Percentiles rank a stretch among this genome's conserved stretches.
These are phyloP conservation scores for Pittosporum tobira DNA, from an alignment of 129 eudicot genomes.

Conservation along the genomic window DNA sequence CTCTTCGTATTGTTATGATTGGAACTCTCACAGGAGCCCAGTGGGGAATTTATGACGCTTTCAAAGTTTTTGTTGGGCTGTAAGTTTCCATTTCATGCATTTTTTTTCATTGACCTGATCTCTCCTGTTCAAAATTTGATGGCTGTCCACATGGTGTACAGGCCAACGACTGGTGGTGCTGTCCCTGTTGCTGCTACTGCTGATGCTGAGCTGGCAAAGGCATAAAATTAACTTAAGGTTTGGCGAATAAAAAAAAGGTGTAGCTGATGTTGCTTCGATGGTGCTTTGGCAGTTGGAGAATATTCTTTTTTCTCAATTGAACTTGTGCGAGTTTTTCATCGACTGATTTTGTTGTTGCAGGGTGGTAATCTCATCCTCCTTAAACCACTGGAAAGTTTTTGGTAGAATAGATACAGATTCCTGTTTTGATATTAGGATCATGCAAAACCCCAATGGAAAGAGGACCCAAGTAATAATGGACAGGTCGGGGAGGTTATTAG, in stretches of 20 bases:
- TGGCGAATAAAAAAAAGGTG: constrained; percentile 21
- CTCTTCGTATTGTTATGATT: constrained; percentile 97
- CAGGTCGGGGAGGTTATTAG: constrained; percentile 11
- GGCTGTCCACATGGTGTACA: neutral
- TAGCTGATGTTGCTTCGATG: constrained; percentile 10
- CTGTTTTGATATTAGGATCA: constrained; percentile 5
- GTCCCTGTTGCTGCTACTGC: neutral
- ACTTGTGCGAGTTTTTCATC: constrained; percentile 15
- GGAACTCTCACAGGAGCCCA: constrained; percentile 99
- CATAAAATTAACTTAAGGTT: constrained; percentile 14
- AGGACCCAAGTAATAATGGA: constrained; percentile 21
- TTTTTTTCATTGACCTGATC: neutral
- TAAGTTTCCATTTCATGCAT: constrained; percentile 52
- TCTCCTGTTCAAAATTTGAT: constrained; percentile 5
- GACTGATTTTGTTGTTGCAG: constrained; percentile 16
- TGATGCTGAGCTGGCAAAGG: constrained; percentile 30
- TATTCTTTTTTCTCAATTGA: constrained; percentile 12
- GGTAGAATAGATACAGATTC: constrained; percentile 10
- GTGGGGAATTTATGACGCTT: constrained; percentile 96
- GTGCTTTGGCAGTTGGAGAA: constrained; percentile 18
- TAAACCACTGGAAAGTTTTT: constrained; percentile 17
- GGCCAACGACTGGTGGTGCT: constrained; percentile 3
- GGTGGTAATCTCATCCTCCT: constrained; percentile 18
- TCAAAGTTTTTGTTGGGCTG: constrained; percentile 96
- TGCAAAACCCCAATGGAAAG: neutral